Conservation (phyloP, 1,284 basidiomycete genomes). For the Moniliella sp. region DNA sequence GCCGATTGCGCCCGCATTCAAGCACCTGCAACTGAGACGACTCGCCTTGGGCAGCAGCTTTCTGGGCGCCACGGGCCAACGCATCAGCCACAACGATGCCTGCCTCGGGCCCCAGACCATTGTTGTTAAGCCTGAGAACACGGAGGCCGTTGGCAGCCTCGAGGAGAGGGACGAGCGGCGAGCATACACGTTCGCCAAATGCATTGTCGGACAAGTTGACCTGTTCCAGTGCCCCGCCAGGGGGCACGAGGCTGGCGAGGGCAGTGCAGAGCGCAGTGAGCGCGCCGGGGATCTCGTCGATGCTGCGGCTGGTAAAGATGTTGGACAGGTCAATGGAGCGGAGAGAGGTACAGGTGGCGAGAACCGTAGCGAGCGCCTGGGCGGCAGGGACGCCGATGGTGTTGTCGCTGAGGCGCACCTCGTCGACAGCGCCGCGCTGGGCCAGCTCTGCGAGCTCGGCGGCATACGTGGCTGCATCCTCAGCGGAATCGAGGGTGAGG, state of each 20-base stretch:
- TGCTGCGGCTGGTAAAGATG: slow-evolving; percentile 92
- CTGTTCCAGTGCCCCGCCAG: slow-evolving; percentile 56
- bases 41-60: slow-evolving; percentile 48
- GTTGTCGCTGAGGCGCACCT: slow-evolving; percentile 82
- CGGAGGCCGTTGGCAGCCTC: slow-evolving; percentile 42
- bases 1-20: slow-evolving; percentile 77
- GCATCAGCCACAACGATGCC: slow-evolving; percentile 69
- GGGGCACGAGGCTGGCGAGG: no score
- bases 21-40: slow-evolving; percentile 54
- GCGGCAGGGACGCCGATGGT: slow-evolving; percentile 86
- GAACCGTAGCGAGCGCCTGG: slow-evolving; percentile 41
- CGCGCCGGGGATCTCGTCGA: slow-evolving; percentile 78
- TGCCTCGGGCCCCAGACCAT: slow-evolving; percentile 76
- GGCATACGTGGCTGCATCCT: slow-evolving; percentile 54
- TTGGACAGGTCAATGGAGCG: slow-evolving; percentile 76
- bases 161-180: slow-evolving; percentile 67
- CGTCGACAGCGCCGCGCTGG: slow-evolving; percentile 46
- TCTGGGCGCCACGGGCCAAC: slow-evolving; percentile 52
- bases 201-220: slow-evolving; percentile 87
- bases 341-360: slow-evolving; percentile 43
- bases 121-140: slow-evolving; percentile 82
- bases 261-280: slow-evolving; percentile 73
- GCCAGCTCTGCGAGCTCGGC: slow-evolving; percentile 43
- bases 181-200: slow-evolving; percentile 81
- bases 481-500: slow-evolving; percentile 56